These are phyloP conservation scores for Saccharomycopsis fibuligera DNA, from an alignment of 805 yeast species.

Conservation along the genomic window DNA sequence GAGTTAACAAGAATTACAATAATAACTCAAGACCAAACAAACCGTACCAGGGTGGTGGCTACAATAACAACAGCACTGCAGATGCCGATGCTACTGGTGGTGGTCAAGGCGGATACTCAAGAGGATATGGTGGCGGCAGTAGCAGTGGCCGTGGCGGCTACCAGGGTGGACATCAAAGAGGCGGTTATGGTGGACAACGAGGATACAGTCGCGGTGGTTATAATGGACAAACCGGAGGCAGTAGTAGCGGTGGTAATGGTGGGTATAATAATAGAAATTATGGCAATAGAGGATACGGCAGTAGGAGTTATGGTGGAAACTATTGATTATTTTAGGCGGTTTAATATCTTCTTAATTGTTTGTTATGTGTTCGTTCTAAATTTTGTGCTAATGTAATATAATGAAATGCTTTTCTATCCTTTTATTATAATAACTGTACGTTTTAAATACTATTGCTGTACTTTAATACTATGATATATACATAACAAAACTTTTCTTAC, in stretches of 20 bases:
- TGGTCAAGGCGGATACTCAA: neutral
- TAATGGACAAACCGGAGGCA: neutral
- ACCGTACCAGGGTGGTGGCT: neutral
- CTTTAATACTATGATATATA: too few species aligned
- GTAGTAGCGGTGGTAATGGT: neutral
- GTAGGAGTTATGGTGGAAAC: neutral
- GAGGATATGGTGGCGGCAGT: neutral
- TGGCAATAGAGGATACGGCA: neutral
- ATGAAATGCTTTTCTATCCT: too few species aligned
- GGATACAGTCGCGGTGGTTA: neutral
- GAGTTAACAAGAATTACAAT: too few species aligned
- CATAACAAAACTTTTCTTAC: too few species aligned
- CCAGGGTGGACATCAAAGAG: neutral
- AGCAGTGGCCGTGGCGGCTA: neutral
- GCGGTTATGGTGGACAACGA: neutral
- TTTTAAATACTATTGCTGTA: too few species aligned
- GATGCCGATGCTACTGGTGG: neutral
- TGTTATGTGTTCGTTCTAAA: too few species aligned
- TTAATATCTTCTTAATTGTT: too few species aligned
- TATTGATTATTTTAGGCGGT: too few species aligned
- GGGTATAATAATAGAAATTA: neutral
- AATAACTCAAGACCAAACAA: too few species aligned
- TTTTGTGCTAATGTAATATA: too few species aligned
- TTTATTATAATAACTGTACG: too few species aligned
- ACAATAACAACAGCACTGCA: too few species aligned